Base-by-base conservation (phyloP, 2,329 filamentous ascomycete genomes). In the Nemania bipapillata region DNA sequence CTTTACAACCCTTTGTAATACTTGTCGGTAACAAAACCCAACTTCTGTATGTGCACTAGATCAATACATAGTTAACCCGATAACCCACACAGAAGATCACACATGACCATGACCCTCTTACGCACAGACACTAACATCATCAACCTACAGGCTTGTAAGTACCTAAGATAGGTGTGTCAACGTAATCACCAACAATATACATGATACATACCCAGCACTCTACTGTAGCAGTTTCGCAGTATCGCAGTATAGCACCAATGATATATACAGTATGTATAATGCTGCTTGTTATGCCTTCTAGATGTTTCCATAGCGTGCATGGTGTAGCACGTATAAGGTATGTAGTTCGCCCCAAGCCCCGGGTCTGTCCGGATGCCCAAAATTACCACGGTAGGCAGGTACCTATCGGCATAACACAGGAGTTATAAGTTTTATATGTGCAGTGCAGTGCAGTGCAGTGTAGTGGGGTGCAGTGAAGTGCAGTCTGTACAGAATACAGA, bases 301-400 rank as follows among this genome's bases (percentile, higher is more conserved):
- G 63, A 55, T 55, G 63, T 65, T 65, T 61, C 63, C 24, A 57
- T 55, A 30, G 17, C 20, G 20, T 49, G 45, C 45, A 49, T 26
- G n/a, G 22, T 50, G 45, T 64, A 12, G 28, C 20, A 45, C 40
- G 4, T n/a, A 17, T 4, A n/a, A 35, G 28, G 28, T 53, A 26
- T 50, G 45, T 30, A 58, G 54, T 50, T 64, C 32, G 2, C 12
- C 28, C 35, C 35, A 24, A 54, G 22, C 35, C 24, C 59, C 49
- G 59, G 35, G 32, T 45, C 8, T 32, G n/a, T 22, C 24, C 22
- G 17, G 15, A 40, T 42, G 54, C 40, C 15, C 17, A 24, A n/a
- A 6, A 45, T 66, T 63, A 42, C 63, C 42, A 55, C 40, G 55
- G 63, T 53, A 60, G 63, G 63, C 57, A 61, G 63, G 63, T 62